Conservation (phyloP, 169 alveolate species). For the Eimeria zaria region DNA sequence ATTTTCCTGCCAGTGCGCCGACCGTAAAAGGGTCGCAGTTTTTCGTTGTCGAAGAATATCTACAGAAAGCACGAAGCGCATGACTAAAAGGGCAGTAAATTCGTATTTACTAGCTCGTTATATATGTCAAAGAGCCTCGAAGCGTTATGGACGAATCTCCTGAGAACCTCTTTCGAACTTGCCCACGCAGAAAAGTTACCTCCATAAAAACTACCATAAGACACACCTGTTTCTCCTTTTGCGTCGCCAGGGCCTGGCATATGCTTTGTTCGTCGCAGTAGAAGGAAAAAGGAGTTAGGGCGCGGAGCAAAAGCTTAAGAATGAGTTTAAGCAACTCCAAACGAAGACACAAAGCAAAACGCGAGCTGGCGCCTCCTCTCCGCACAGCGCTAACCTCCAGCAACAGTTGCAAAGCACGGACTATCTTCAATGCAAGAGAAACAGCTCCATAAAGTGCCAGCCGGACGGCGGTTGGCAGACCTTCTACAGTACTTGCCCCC, state of each 20-base stretch:
- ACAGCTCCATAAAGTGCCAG: slow-evolving; percentile 13
- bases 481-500: background rate
- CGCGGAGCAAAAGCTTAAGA: slow-evolving; percentile 44
- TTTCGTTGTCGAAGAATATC: background rate
- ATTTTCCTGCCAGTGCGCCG: slow-evolving; percentile 74
- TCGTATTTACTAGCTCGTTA: background rate
- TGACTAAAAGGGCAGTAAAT: background rate
- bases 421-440: slow-evolving; percentile 43
- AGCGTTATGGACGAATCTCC: background rate
- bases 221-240: slow-evolving; percentile 48
- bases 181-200: background rate
- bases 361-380: slow-evolving; percentile 60
- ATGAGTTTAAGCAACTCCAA: slow-evolving; percentile 63
- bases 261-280: slow-evolving; percentile 78
- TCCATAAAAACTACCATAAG: background rate
- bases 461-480: slow-evolving; percentile 55
- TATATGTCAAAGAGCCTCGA: background rate
- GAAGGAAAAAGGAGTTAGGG: slow-evolving; percentile 55
- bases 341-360: slow-evolving; percentile 51
- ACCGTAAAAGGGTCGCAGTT: slow-evolving; percentile 55
- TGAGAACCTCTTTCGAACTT: background rate
- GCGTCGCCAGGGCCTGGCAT: slow-evolving; percentile 49
- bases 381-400: slow-evolving; percentile 62
- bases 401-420: slow-evolving; percentile 58
- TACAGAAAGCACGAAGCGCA: background rate